Conservation (phyloP, 108 stramenopile genomes). For the Nitzschia sp. region DNA sequence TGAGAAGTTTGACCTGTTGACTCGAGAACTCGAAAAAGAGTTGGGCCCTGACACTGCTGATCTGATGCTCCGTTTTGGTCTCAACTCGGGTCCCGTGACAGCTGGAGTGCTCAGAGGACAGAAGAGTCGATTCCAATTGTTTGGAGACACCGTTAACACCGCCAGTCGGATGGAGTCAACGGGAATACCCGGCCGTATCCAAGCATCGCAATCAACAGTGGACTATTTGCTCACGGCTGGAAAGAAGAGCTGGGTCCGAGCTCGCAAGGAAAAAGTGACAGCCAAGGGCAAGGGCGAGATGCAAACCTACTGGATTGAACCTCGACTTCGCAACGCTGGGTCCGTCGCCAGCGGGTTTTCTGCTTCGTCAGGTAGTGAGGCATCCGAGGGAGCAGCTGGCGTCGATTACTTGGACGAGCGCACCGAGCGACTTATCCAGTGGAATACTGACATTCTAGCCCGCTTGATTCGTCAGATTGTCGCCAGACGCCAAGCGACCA, state of each 20-base stretch:
- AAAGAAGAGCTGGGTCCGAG: slow-evolving; percentile 11
- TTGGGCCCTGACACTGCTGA: slow-evolving; percentile 19
- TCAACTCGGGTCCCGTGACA: slow-evolving; percentile 26
- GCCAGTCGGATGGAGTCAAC: slow-evolving; percentile 4
- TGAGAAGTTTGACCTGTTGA: not conserved
- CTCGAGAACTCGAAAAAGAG: not conserved
- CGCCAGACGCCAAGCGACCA: slow-evolving; percentile 8
- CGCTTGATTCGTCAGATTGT: slow-evolving; percentile 8
- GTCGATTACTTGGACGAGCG: too few relatives aligned
- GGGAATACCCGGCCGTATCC: not conserved
- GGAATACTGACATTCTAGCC: slow-evolving; percentile 21
- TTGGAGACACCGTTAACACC: not conserved
- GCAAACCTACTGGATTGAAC: too few relatives aligned
- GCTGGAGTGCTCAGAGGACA: not conserved
- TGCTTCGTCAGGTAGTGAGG: too few relatives aligned
- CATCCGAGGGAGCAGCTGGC: too few relatives aligned
- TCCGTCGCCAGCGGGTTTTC: too few relatives aligned
- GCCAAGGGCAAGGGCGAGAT: too few relatives aligned
- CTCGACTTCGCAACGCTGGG: too few relatives aligned
- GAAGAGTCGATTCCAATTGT: not conserved
- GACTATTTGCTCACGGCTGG: slow-evolving; percentile 3
- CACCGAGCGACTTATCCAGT: too few relatives aligned
- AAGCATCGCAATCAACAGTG: slow-evolving; percentile 2
- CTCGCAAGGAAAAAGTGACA: slow-evolving; percentile 12
- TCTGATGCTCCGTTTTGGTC: slow-evolving; percentile 49